These are phyloP conservation scores for Phaseolus coccineus DNA, from an alignment of 331 rosid species.

Conservation along the genomic window DNA sequence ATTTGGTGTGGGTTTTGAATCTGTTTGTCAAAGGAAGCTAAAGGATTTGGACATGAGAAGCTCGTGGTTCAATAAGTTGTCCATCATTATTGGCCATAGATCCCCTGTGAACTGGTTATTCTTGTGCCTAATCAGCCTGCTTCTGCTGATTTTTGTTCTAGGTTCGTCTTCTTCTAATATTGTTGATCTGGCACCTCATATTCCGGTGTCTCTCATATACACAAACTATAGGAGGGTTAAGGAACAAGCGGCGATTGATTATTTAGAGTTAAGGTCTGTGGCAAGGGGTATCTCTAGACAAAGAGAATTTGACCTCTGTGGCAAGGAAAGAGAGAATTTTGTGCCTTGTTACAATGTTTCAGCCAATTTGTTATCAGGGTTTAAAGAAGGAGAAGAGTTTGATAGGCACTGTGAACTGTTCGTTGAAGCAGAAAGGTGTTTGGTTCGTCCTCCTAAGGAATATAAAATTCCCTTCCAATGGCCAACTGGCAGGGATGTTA, in stretches of 20 bases:
- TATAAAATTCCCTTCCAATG: slow-evolving; percentile 85
- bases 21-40: slow-evolving; percentile 42
- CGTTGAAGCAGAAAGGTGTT: slow-evolving; percentile 59
- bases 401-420: slow-evolving; percentile 85
- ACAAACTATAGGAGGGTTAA: slow-evolving; percentile 80
- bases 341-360: slow-evolving; percentile 91
- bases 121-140: slow-evolving; percentile 65
- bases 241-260: slow-evolving; percentile 80
- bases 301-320: slow-evolving; percentile 76
- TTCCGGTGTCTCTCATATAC: slow-evolving; percentile 61
- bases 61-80: slow-evolving; percentile 73
- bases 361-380: slow-evolving; percentile 69
- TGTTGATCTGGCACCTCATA: slow-evolving; percentile 54
- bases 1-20: slow-evolving; percentile 51
- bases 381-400: slow-evolving; percentile 77
- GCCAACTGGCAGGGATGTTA: slow-evolving; percentile 88
- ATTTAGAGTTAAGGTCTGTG: slow-evolving; percentile 73
- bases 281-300: slow-evolving; percentile 53
- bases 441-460: slow-evolving; percentile 88
- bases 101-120: slow-evolving; percentile 71
- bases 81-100: slow-evolving; percentile 66
- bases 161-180: slow-evolving; percentile 69
- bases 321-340: slow-evolving; percentile 78
- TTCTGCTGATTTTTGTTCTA: slow-evolving; percentile 66
- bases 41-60: slow-evolving; percentile 82